Base-by-base conservation (phyloP, 1,284 basidiomycete genomes). In the Lignosus rhinocerotis region DNA sequence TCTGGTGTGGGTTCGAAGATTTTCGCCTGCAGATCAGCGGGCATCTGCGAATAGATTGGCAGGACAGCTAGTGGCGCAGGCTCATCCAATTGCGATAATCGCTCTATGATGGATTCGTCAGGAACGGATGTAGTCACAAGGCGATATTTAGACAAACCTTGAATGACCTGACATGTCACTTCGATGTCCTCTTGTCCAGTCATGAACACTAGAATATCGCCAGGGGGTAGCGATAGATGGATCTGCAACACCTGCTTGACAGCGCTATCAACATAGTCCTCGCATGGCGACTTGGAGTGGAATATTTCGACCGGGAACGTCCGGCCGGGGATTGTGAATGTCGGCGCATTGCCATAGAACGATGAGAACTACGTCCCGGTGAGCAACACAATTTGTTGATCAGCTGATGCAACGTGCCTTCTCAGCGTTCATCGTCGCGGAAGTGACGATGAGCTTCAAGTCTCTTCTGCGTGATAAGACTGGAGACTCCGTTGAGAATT, bases 181-280 rank as follows among this genome's bases (percentile, higher is more conserved):
- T 98, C 94, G 62, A 99, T 99, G 72, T 99, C 97, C 75, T 99
- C 97, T 75, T 99, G 97, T 55, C 97, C 97, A 30, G 97, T 99
- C 96, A 99, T 99, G 75, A 99, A 99, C 14, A 99, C 94, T 38
- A 99, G 81, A 56, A 99, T 93, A 76, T 99, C 97, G 6, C 97
- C 97, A 0, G 87, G 86, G n/a, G 95, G 94, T 17, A 92, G 83
- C 0, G 95, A 94, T 25, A 99, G 80, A 71, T 99, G 97, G 52
- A 99, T 98, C 69, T 96, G 93, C 8, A 99, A 81, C 7, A 98
- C 92, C 75, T 99, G 96, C 77, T 98, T 99, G 63, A 99, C 96
- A 0, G 97, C 92, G 61, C 92, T 89, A 69, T 99, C 97, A 58
- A 99, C 97, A 69, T 99, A 99, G 71, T 99, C 97, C 70, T 98